phyloP scores from a whole-genome alignment of 2,329 filamentous ascomycete genomes.

The Oidium heveae region DNA sequence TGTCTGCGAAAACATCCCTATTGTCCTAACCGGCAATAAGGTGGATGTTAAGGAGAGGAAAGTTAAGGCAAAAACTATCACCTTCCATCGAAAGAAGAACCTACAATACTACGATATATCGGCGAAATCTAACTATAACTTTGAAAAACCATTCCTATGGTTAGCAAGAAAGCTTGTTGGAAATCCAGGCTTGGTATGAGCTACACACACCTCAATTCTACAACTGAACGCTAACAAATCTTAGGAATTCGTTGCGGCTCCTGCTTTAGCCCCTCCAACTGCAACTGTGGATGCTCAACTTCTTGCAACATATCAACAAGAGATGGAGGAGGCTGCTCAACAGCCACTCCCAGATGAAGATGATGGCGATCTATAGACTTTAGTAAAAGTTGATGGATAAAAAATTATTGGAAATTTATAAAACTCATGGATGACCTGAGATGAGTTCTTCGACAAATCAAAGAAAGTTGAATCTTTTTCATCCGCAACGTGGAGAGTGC shows the following conservation, averaged over 20 bases:
- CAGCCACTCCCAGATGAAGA: constrained; percentile 90
- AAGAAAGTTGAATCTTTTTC: no score
- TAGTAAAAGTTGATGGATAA: not conserved
- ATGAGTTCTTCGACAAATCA: no score
- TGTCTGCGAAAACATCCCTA: constrained; percentile 97
- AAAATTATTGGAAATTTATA: not conserved
- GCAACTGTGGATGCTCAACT: constrained; percentile 68
- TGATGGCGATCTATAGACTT: constrained; percentile 33
- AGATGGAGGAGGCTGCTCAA: constrained; percentile 59
- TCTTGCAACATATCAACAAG: constrained; percentile 58
- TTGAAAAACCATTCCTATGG: constrained; percentile 99
- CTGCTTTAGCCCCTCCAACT: constrained; percentile 82
- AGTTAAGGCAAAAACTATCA: constrained; percentile 99
- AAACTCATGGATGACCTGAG: no score
- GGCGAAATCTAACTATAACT: constrained; percentile 99
- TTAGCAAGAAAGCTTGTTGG: constrained; percentile 94
- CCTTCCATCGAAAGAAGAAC: constrained; percentile 99
- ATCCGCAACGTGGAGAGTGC: no score
- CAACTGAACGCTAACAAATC: constrained; percentile 4
- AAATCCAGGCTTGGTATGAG: constrained; percentile 51
- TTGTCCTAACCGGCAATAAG: constrained; percentile 97
- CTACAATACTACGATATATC: constrained; percentile 99
- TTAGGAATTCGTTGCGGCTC: constrained; percentile 88
- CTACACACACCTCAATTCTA: constrained; percentile 15
- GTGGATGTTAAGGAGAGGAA: constrained; percentile 99